phyloP scores from a whole-genome alignment of 768 basidiomycete genomes.

The Baorangia bicolor region DNA sequence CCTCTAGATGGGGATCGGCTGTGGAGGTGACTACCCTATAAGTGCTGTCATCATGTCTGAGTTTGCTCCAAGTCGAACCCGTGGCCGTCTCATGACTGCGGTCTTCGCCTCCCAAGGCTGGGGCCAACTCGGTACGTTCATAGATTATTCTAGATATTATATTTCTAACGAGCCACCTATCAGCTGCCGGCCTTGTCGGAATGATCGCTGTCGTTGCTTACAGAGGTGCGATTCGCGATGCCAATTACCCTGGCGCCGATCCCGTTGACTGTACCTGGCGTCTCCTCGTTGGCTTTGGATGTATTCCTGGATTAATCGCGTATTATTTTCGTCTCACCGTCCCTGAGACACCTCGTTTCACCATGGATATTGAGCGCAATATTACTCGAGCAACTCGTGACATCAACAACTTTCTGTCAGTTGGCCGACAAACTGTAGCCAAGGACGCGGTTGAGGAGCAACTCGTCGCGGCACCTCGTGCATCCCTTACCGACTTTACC shows the following conservation, averaged over 20 bases:
- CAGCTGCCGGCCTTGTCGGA: slow-evolving; percentile 67
- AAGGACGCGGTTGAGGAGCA: slow-evolving; percentile 46
- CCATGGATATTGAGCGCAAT: slow-evolving; percentile 86
- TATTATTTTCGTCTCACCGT: slow-evolving; percentile 91
- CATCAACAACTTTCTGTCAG: slow-evolving; percentile 60
- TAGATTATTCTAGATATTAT: not conserved
- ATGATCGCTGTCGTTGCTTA: slow-evolving; percentile 62
- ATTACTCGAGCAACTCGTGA: slow-evolving; percentile 70
- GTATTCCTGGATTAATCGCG: slow-evolving; percentile 72
- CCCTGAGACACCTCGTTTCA: slow-evolving; percentile 87
- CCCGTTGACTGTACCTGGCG: slow-evolving; percentile 82
- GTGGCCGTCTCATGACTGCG: slow-evolving; percentile 86
- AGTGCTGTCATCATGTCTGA: slow-evolving; percentile 88
- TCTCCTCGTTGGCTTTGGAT: slow-evolving; percentile 82
- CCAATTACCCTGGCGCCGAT: slow-evolving; percentile 36
- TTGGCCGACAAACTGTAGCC: slow-evolving; percentile 41
- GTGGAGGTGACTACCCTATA: slow-evolving; percentile 85
- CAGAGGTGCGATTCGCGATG: slow-evolving; percentile 51
- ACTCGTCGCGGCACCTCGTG: slow-evolving; percentile 61
- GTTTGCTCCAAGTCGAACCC: slow-evolving; percentile 71
- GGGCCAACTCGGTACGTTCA: slow-evolving; percentile 70
- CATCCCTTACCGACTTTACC: slow-evolving; percentile 63
- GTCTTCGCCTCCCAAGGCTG: slow-evolving; percentile 88
- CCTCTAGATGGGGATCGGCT: slow-evolving; percentile 69
- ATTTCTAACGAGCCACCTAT: not conserved